These are phyloP conservation scores for Paspalum vaginatum DNA, from an alignment of 176 grass and related monocot genomes.

Conservation along the genomic window DNA sequence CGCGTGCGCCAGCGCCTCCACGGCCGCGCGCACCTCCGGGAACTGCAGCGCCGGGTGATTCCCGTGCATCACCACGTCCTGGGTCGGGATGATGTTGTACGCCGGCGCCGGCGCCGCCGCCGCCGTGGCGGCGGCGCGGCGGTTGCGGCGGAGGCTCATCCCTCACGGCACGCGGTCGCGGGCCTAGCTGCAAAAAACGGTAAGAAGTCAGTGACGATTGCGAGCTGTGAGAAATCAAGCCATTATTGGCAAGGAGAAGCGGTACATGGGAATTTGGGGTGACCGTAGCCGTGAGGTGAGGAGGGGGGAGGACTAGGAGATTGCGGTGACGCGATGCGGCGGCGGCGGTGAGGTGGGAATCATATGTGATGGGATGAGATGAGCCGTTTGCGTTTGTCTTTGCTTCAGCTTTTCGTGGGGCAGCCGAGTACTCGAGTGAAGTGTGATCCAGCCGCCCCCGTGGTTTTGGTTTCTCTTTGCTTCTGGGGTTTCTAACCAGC, in stretches of 20 bases:
- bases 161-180: background rate
- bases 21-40: slow-evolving; percentile 84
- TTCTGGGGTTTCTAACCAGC: slow-evolving; percentile 43
- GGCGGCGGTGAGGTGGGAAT: slow-evolving; percentile 37
- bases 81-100: slow-evolving; percentile 97
- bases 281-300: too few relatives aligned
- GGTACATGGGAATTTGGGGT: slow-evolving; percentile 11
- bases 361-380: slow-evolving; percentile 18
- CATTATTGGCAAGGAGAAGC: background rate
- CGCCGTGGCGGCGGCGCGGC: slow-evolving; percentile 33
- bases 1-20: slow-evolving; percentile 54
- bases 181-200: slow-evolving; percentile 37
- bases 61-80: slow-evolving; percentile 66
- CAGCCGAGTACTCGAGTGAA: background rate
- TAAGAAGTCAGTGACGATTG: background rate
- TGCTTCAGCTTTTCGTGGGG: slow-evolving; percentile 10
- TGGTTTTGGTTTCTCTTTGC: slow-evolving; percentile 17
- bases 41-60: slow-evolving; percentile 67
- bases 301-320: background rate
- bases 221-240: slow-evolving; percentile 2
- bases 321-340: slow-evolving; percentile 34
- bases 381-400: slow-evolving; percentile 8
- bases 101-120: slow-evolving; percentile 17
- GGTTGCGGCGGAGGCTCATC: slow-evolving; percentile 71
- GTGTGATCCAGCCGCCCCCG: slow-evolving; percentile 18